phyloP scores from a whole-genome alignment of 1,139 yeast genomes.

The Geotrichum reessii region DNA sequence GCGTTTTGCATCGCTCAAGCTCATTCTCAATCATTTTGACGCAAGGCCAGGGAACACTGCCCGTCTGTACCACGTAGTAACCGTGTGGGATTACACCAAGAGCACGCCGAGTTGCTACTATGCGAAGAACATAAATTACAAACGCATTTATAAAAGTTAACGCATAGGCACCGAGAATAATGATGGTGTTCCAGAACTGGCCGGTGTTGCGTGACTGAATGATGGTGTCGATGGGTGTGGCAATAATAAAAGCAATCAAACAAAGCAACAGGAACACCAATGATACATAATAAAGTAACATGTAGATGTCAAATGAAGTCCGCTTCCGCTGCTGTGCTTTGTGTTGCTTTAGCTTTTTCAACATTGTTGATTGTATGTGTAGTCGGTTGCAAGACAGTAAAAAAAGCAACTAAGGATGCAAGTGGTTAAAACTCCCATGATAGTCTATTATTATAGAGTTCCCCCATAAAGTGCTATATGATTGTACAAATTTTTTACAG shows the following conservation, averaged over 20 bases:
- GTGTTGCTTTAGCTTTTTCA: neutral
- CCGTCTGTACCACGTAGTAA: slow-evolving; percentile 61
- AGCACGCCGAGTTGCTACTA: slow-evolving; percentile 53
- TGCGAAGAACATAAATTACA: slow-evolving; percentile 46
- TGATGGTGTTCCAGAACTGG: slow-evolving; percentile 61
- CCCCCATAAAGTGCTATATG: neutral
- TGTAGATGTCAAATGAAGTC: neutral
- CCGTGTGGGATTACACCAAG: slow-evolving; percentile 67
- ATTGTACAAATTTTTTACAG: neutral
- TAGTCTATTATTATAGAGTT: neutral
- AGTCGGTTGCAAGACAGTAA: neutral
- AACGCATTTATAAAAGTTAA: slow-evolving; percentile 49
- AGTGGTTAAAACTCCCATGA: neutral
- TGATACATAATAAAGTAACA: slow-evolving; percentile 49
- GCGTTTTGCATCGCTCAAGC: slow-evolving; percentile 44
- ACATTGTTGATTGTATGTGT: neutral
- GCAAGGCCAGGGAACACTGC: slow-evolving; percentile 55
- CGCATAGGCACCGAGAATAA: slow-evolving; percentile 69
- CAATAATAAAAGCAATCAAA: slow-evolving; percentile 53
- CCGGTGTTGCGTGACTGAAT: slow-evolving; percentile 57
- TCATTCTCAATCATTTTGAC: slow-evolving; percentile 42
- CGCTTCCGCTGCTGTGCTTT: neutral
- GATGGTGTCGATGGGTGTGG: slow-evolving; percentile 70
- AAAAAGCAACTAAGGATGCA: neutral
- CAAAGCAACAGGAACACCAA: slow-evolving; percentile 47